These are phyloP conservation scores for Gracilaria domingensis DNA, from an alignment of 23 red algal genomes.

Conservation along the genomic window DNA sequence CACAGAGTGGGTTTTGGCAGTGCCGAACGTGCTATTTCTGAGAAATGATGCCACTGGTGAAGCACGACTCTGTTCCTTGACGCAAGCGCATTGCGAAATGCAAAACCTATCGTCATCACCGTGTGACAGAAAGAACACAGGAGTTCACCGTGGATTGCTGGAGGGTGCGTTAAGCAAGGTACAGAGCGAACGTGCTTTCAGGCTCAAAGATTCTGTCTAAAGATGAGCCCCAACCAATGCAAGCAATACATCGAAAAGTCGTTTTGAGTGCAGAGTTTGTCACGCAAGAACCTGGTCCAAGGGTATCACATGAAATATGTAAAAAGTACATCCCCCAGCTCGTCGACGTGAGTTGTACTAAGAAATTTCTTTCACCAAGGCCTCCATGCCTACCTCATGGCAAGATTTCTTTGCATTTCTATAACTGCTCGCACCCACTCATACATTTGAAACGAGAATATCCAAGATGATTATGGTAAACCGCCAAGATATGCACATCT, in stretches of 20 bases:
- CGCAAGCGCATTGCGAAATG: no score
- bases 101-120: no score
- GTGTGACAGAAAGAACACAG: no score
- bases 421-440: conserved; percentile 3
- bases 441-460: conserved; percentile 8
- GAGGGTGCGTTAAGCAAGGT: neutral
- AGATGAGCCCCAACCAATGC: no score
- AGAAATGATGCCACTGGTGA: no score
- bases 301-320: neutral
- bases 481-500: conserved; percentile 2
- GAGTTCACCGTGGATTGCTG: no score
- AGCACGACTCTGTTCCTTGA: no score
- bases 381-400: neutral
- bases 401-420: neutral
- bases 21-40: no score
- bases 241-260: conserved; percentile 18
- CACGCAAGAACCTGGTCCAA: neutral
- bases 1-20: no score
- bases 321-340: neutral
- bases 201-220: no score
- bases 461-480: neutral
- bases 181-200: neutral
- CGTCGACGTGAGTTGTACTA: conserved; percentile 7
- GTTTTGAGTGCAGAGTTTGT: neutral
- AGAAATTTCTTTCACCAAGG: neutral